These are phyloP conservation scores for Verticillium isaacii DNA, from an alignment of 2,329 filamentous ascomycete genomes.

Conservation along the genomic window DNA sequence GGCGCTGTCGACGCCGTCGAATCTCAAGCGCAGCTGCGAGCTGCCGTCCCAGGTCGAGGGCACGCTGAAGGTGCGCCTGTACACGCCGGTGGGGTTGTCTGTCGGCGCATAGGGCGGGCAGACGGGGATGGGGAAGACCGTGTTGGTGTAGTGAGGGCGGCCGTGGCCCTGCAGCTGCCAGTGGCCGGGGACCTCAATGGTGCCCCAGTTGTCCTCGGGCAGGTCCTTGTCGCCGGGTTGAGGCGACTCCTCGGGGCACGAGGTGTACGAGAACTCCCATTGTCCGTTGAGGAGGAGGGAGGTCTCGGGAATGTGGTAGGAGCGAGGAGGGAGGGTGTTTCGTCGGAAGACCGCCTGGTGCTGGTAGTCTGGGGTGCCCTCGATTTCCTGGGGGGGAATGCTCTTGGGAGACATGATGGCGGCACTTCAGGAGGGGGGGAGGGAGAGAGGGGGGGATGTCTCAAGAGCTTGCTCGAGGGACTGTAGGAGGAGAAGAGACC, in stretches of 20 bases:
- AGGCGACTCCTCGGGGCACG: slow-evolving; percentile 40
- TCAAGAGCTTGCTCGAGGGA: neutral
- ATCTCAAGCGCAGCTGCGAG: slow-evolving; percentile 55
- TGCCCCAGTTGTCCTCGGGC: slow-evolving; percentile 34
- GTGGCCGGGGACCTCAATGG: slow-evolving; percentile 58
- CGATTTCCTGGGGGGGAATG: slow-evolving; percentile 27
- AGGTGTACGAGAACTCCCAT: slow-evolving; percentile 52
- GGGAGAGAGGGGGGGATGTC: neutral
- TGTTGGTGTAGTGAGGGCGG: slow-evolving; percentile 64
- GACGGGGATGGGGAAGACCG: slow-evolving; percentile 61
- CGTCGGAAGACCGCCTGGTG: slow-evolving; percentile 48
- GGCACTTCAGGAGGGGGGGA: neutral
- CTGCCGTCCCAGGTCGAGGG: slow-evolving; percentile 39
- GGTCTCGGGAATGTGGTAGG: slow-evolving; percentile 48
- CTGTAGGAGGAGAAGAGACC: too few species aligned
- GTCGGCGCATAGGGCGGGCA: slow-evolving; percentile 58
- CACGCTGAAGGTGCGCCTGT: slow-evolving; percentile 50
- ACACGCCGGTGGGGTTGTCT: slow-evolving; percentile 62
- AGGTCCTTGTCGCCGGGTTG: slow-evolving; percentile 20
- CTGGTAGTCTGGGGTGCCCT: slow-evolving; percentile 38
- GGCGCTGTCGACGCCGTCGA: slow-evolving; percentile 68
- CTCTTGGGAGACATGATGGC: slow-evolving; percentile 17
- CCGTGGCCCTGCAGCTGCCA: slow-evolving; percentile 70
- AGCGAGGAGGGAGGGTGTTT: slow-evolving; percentile 46
- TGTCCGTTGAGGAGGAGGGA: slow-evolving; percentile 47